A percentile compares a stretch with the other conserved stretches of the same genome.
Evolutionary conservation across 768 basidiomycete species (phyloP).

Genomic region (Agaricus subrufescens): DNA sequence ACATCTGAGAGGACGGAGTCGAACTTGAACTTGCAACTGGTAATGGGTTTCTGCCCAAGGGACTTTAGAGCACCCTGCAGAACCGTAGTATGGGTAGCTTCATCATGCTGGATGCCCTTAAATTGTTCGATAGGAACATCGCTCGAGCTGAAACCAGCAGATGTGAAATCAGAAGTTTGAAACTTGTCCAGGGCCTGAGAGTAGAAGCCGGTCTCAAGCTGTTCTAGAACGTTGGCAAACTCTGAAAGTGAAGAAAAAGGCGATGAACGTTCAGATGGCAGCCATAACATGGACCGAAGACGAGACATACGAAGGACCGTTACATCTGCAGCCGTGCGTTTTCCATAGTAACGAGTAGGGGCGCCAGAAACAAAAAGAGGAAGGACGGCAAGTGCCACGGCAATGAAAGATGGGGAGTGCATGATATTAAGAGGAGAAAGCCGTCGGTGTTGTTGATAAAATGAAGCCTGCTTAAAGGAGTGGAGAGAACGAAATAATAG

Average conservation of each 20-base stretch:
- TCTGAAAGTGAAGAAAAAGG: conserved; percentile 39
- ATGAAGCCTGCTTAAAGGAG: conserved; percentile 41
- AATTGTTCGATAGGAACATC: conserved; percentile 59
- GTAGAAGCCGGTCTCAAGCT: conserved; percentile 70
- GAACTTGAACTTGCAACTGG: conserved; percentile 67
- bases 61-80: conserved; percentile 49
- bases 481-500: conserved; percentile 24
- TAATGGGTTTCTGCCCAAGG: conserved; percentile 50
- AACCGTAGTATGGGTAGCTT: conserved; percentile 51
- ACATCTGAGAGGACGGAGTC: conserved; percentile 58
- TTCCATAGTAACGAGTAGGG: conserved; percentile 37
- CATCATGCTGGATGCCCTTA: conserved; percentile 54
- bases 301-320: conserved; percentile 56
- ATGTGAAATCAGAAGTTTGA: conserved; percentile 52
- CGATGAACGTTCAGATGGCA: not conserved
- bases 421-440: conserved; percentile 32
- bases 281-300: not conserved
- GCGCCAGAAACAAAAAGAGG: conserved; percentile 45
- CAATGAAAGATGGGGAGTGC: conserved; percentile 38
- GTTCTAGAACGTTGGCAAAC: conserved; percentile 73
- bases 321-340: conserved; percentile 38
- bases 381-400: conserved; percentile 37
- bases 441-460: conserved; percentile 26
- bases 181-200: conserved; percentile 61
- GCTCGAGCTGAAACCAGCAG: conserved; percentile 58